Base-by-base conservation (phyloP, 78 protist species). In the Dictyostelium purpureum region DNA sequence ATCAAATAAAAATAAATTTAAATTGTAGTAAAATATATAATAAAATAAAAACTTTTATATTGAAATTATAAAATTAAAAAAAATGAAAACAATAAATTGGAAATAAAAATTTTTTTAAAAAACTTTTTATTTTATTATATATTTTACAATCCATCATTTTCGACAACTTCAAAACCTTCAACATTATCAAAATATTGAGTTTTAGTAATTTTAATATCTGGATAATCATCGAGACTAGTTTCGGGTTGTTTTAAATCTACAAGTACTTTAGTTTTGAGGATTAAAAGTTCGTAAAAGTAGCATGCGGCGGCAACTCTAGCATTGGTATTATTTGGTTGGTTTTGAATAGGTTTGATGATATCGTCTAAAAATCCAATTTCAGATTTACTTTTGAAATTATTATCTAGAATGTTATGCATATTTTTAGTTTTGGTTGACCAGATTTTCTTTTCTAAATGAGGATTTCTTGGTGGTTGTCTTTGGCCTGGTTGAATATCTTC, bases 221-320 rank as follows among this genome's bases (percentile, higher is more conserved):
- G 38, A n/a, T 66, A 77, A 7, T 87, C 47, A 31, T 89, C 94
- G 12, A 24, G n/a, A 43, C 65, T 67, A 12, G 83, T 49, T 37
- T 88, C 73, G n/a, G 35, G 24, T 80, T 89, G 94, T 31, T 75
- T 12, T 6, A 89, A 73, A 18, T 78, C 52, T 4, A 89, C 61
- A 26, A 89, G 31, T 24, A 35, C 79, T 63, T 89, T 89, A 2
- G 87, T 89, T 45, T 77, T 89, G 19, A 89, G 31, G 21, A 89
- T 73, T 2, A 89, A 56, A 18, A 89, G 14, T 80, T 89, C 94
- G 52, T 79, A 89, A 61, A 89, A 89, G 28, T 49, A 61, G 51
- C 88, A 77, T 31, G 90, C 90, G 0, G 81, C 83, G 0, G 42
- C 80, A 1, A 45, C 35, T 40, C 52, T 35, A 40, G 35, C 26